Evolutionary conservation across 2,329 filamentous ascomycete species (phyloP).

Genomic region (Cytospora mali): DNA sequence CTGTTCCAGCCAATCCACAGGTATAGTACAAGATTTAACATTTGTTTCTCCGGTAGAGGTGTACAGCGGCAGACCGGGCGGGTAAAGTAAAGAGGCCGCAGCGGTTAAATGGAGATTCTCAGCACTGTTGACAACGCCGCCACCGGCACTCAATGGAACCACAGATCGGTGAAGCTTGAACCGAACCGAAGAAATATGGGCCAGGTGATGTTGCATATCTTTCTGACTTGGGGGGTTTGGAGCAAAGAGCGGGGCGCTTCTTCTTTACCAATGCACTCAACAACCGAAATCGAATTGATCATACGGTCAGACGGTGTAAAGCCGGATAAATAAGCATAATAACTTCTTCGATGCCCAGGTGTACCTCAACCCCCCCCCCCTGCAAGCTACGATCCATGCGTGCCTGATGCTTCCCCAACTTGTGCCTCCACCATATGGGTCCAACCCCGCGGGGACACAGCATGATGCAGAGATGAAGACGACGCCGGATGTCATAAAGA

Average conservation of each 20-base stretch:
- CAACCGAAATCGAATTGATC: neutral
- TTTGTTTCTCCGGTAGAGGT: too few relatives aligned
- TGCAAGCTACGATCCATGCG: too few relatives aligned
- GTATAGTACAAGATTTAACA: too few relatives aligned
- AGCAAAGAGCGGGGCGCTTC: neutral
- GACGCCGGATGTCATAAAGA: neutral
- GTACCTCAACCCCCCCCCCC: too few relatives aligned
- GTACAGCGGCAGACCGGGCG: too few relatives aligned
- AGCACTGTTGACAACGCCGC: too few relatives aligned
- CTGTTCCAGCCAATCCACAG: too few relatives aligned
- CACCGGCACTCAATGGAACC: neutral
- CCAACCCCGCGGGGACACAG: neutral
- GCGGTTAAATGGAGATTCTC: too few relatives aligned
- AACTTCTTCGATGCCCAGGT: too few relatives aligned
- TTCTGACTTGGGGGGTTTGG: neutral
- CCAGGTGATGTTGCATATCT: neutral
- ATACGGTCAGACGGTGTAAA: neutral
- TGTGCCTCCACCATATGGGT: neutral
- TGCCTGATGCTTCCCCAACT: neutral
- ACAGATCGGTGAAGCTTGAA: neutral
- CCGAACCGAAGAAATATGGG: neutral
- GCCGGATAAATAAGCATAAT: neutral
- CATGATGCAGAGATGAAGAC: neutral
- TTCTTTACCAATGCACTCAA: neutral
- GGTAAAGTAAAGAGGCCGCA: too few relatives aligned